A percentile compares a stretch with the other conserved stretches of the same genome.
Evolutionary conservation across 1,284 basidiomycete genomes (phyloP).

Genomic region (Takashimella koratensis): DNA sequence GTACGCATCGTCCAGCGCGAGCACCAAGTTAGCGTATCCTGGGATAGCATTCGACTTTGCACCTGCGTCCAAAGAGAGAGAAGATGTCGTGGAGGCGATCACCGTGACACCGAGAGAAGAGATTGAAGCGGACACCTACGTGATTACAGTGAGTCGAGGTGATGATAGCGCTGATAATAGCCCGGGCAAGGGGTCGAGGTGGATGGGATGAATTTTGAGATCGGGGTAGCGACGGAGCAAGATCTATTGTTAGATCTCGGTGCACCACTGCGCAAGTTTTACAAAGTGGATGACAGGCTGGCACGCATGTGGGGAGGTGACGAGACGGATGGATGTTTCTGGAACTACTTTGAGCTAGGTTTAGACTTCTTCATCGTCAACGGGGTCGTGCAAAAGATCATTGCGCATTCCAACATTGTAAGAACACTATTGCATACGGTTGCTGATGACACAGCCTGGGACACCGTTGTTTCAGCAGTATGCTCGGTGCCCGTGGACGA

Average conservation of each 20-base stretch:
- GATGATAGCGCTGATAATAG: constrained; percentile 46
- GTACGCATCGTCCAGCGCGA: constrained; percentile 56
- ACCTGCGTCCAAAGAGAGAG: constrained; percentile 56
- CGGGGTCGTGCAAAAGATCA: constrained; percentile 69
- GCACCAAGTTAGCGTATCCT: constrained; percentile 54
- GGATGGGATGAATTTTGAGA: constrained; percentile 56
- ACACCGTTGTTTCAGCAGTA: constrained; percentile 81
- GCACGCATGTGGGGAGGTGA: constrained; percentile 35
- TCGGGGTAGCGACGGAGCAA: constrained; percentile 78
- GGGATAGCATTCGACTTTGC: constrained; percentile 72
- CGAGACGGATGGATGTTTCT: constrained; percentile 61
- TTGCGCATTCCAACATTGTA: constrained; percentile 80
- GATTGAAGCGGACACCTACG: constrained; percentile 25
- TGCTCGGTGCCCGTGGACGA: constrained; percentile 82
- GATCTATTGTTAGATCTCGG: constrained; percentile 74
- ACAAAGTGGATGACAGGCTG: constrained; percentile 84
- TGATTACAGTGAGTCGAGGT: neutral
- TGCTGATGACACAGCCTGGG: constrained; percentile 59
- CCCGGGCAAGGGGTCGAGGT: constrained; percentile 68
- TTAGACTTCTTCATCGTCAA: constrained; percentile 77
- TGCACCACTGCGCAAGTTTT: constrained; percentile 68
- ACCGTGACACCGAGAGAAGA: constrained; percentile 37
- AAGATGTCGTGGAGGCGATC: constrained; percentile 30
- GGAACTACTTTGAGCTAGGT: constrained; percentile 86
- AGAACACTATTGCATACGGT: constrained; percentile 29